phyloP scores from a whole-genome alignment of 2,329 filamentous ascomycete species.

The Huntiella bhutanensis region DNA sequence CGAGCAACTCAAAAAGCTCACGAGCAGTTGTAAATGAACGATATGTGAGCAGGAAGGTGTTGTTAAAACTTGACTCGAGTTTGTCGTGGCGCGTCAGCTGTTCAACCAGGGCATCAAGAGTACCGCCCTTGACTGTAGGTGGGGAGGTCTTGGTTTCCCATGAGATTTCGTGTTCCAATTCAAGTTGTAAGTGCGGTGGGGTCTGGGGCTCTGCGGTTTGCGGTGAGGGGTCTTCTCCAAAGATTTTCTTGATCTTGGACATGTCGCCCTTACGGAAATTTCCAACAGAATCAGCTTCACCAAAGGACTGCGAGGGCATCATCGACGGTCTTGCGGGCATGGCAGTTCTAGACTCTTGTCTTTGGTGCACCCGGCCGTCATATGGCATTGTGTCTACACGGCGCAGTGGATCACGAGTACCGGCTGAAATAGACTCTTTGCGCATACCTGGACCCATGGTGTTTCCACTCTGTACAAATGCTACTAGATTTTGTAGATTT shows the following conservation, averaged over 20 bases:
- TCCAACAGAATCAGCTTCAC: constrained; percentile 36
- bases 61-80: constrained; percentile 87
- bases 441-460: constrained; percentile 14
- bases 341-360: constrained; percentile 33
- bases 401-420: constrained; percentile 25
- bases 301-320: constrained; percentile 42
- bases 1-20: constrained; percentile 82
- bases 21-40: constrained; percentile 80
- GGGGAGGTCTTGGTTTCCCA: constrained; percentile 70
- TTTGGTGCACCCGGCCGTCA: constrained; percentile 30
- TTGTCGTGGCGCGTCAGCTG: constrained; percentile 93
- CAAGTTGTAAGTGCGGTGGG: constrained; percentile 68
- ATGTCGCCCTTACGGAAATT: constrained; percentile 40
- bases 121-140: constrained; percentile 70
- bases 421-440: constrained; percentile 22
- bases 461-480: constrained; percentile 37
- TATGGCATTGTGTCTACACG: constrained; percentile 28
- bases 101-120: constrained; percentile 73
- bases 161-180: constrained; percentile 73
- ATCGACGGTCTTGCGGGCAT: constrained; percentile 26
- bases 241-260: constrained; percentile 46
- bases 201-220: constrained; percentile 47
- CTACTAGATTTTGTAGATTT: constrained; percentile 69
- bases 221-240: constrained; percentile 43
- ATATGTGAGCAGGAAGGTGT: constrained; percentile 93